These are phyloP conservation scores for Angomonas desouzai DNA, from an alignment of 208 protist species.

Conservation along the genomic window DNA sequence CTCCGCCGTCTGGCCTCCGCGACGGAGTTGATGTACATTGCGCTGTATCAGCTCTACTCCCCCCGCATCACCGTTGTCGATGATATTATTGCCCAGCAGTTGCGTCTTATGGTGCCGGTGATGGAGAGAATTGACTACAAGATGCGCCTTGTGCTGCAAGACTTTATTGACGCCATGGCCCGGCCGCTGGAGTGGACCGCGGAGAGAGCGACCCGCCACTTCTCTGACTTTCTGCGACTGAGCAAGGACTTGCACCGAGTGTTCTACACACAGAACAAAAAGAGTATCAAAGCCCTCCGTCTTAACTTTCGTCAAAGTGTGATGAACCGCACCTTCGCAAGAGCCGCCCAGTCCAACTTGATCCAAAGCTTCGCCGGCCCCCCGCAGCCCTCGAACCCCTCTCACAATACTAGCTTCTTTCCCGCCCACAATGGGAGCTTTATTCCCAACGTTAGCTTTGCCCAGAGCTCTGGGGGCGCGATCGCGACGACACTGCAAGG, in stretches of 20 bases:
- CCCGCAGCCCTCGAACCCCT: neutral
- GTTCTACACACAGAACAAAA: slow-evolving; percentile 25
- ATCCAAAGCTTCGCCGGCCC: neutral
- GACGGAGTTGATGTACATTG: slow-evolving; percentile 34
- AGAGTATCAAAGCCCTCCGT: slow-evolving; percentile 36
- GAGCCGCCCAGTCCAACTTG: neutral
- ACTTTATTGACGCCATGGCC: slow-evolving; percentile 46
- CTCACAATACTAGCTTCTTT: slow-evolving; percentile 8
- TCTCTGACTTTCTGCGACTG: slow-evolving; percentile 32
- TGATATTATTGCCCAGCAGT: neutral
- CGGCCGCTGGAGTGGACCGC: slow-evolving; percentile 31
- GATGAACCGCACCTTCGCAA: neutral
- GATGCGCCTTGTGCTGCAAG: slow-evolving; percentile 28
- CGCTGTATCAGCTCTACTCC: slow-evolving; percentile 18
- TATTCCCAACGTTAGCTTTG: neutral
- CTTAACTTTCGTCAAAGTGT: slow-evolving; percentile 15
- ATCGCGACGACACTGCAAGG: slow-evolving; percentile 1
- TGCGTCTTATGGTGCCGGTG: slow-evolving; percentile 19
- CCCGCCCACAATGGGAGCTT: neutral
- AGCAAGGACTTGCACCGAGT: slow-evolving; percentile 26
- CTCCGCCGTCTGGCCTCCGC: slow-evolving; percentile 50
- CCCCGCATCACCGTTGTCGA: neutral
- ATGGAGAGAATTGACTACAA: slow-evolving; percentile 30
- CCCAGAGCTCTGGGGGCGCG: neutral
- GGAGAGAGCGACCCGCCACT: slow-evolving; percentile 22